Base-by-base conservation (phyloP, 495 filamentous ascomycete species). In the Xeromyces bisporus region DNA sequence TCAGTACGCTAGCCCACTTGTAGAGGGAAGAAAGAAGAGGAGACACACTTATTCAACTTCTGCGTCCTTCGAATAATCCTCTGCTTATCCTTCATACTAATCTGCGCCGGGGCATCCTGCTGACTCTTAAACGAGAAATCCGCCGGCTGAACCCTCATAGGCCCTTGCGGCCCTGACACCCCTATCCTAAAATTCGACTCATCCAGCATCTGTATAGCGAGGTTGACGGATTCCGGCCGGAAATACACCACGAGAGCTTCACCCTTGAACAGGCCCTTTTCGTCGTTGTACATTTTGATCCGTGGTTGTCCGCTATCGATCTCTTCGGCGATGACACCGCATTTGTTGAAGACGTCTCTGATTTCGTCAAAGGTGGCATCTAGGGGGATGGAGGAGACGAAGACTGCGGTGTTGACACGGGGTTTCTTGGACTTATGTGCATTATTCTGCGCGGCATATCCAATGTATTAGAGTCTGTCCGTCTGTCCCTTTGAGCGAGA, bases 181-280 rank as follows among this genome's bases (percentile, higher is more conserved):
- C 76, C 71, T 32, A 80, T 56, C 28, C 86, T 64, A 46, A 96
- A 84, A 29, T 86, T 70, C 4, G 79, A 77, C 41, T 93, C 91
- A 51, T 99, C 87, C 9, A 91, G 69, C 63, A 94, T 72, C 55
- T 82, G 74, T 36, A 93, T 81, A 3, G 91, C 91, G 41, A 92
- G 69, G 11, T 77, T 61, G 41, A 99, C 86, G 14, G 77, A 84
- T 50, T 93, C 82, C 0, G 84, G 75, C 34, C 86, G 80, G 65
- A 93, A 93, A 56, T 84, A 99, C 20, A 96, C 80, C 18, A 99
- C 64, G 9, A 96, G 66, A 5, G 80, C 84, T 46, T 96, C 86
- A 28, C 91, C 91, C 53, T 94, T 96, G 61, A 91, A 83, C 2
- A 68, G 71, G 0, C 83, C 89, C 1, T 73, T 49, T 6, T 81